Base-by-base conservation (phyloP, 371 early-diverging fungal genomes). In the Apophysomyces ossiformis region DNA sequence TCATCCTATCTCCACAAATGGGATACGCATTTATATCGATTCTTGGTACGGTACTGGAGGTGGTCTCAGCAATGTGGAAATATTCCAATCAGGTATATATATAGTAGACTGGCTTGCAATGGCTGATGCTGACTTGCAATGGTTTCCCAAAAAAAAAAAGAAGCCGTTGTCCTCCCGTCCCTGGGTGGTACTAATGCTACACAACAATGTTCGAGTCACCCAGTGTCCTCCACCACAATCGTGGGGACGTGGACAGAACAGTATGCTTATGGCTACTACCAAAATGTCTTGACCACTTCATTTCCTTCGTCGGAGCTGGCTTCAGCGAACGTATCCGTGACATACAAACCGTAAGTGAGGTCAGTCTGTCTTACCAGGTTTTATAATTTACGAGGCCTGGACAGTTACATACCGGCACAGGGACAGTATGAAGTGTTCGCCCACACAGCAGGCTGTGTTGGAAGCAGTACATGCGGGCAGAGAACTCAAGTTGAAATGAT, bases 41-140 rank as follows among this genome's bases (percentile, higher is more conserved):
- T 87, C 88, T 7, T 93, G 88, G 90, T 91, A 92, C 61, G 93
- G 93, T 7, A 66, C 63, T 9, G 89, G 93, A 37, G 93, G 89
- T 47, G 93, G 93, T 2, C 77, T 93, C 36, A 80, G 85, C 38
- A 81, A 83, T 45, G 76, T 93, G 38, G 83, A 90, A 67, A 74
- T 92, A 4, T 93, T 84, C 63, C 92, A 92, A 66, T 78, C 85
- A 50, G 91, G 57, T 18, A 11, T 11, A 21, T 11, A n/a, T 21
- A 18, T 18, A 9, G 2, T 18, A 8, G 9, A 47, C 11, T 5
- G 54, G 21, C 13, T n/a, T 45, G 46, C 16, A 41, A 41, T 11
- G 8, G 41, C 8, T 41, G 41, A 41, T 41, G 13, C 8, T 13
- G 21, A 21, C 54, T 21, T 50, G 16, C 15, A 2, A 13, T n/a